Evolutionary conservation across 176 grass and related monocot species (phyloP).

Genomic region (Aegilops sharonensis): DNA sequence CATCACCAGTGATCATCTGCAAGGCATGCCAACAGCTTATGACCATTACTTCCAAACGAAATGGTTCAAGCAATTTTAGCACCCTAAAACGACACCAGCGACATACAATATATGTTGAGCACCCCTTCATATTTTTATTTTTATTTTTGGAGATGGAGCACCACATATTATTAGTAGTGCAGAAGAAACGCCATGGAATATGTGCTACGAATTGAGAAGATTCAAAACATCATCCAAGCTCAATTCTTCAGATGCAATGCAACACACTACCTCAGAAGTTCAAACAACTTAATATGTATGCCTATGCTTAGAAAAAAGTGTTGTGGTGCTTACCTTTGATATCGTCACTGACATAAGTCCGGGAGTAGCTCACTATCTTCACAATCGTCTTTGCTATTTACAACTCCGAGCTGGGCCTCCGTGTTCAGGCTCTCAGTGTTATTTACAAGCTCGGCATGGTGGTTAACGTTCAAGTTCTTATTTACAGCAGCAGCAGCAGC

Average conservation of each 20-base stretch:
- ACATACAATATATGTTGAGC: background rate
- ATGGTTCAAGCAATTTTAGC: background rate
- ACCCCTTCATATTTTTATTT: background rate
- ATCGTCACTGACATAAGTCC: constrained; percentile 41
- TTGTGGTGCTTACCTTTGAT: constrained; percentile 32
- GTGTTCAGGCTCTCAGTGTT: constrained; percentile 59
- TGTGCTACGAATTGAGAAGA: background rate
- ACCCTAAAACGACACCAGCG: background rate
- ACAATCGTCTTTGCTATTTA: constrained; percentile 63
- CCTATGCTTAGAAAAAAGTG: background rate
- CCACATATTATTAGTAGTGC: background rate
- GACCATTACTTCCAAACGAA: background rate
- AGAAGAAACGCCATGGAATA: background rate
- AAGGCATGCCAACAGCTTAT: constrained; percentile 11
- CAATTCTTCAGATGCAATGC: background rate
- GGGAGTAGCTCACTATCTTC: constrained; percentile 58
- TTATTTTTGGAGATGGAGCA: background rate
- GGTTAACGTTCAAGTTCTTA: constrained; percentile 58
- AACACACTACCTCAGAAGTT: background rate
- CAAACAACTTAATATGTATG: constrained; percentile 7
- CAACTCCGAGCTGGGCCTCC: constrained; percentile 72
- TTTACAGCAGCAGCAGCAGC: constrained; percentile 62
- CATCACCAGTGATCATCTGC: constrained; percentile 47
- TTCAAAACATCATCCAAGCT: background rate
- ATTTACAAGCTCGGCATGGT: constrained; percentile 61